A percentile compares a stretch with the other conserved stretches of the same genome.
Evolutionary conservation across 2,329 filamentous ascomycete genomes (phyloP).

Genomic region (Neofusicoccum cordaticola): DNA sequence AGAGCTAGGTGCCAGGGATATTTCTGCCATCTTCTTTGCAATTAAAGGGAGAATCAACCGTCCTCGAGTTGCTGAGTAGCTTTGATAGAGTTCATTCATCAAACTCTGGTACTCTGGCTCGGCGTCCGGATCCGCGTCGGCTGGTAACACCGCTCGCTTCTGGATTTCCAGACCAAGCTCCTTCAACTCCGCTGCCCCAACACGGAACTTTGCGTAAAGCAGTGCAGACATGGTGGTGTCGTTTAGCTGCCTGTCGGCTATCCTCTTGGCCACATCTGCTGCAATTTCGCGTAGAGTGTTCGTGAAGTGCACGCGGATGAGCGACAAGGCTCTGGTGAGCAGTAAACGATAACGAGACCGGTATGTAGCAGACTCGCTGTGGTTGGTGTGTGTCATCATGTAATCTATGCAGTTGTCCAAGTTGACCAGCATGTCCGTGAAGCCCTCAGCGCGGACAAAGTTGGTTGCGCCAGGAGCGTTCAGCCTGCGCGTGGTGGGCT

Average conservation of each 20-base stretch:
- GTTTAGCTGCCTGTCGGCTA: conserved; percentile 65
- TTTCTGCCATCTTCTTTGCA: conserved; percentile 58
- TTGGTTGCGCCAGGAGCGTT: conserved; percentile 89
- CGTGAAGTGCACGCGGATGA: conserved; percentile 66
- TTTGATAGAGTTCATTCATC: conserved; percentile 63
- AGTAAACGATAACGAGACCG: conserved; percentile 82
- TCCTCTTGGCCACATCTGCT: conserved; percentile 60
- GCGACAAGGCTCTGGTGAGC: conserved; percentile 65
- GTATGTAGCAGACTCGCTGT: conserved; percentile 85
- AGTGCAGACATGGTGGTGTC: conserved; percentile 70
- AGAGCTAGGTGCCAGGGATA: conserved; percentile 57
- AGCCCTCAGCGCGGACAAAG: conserved; percentile 78
- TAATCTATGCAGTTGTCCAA: conserved; percentile 90
- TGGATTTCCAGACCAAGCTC: conserved; percentile 66
- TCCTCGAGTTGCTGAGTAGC: conserved; percentile 58
- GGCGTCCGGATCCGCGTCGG: conserved; percentile 56
- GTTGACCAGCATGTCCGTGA: conserved; percentile 82
- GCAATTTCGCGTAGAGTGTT: conserved; percentile 61
- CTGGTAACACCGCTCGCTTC: conserved; percentile 60
- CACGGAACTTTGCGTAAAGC: conserved; percentile 68
- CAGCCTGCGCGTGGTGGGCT: conserved; percentile 82
- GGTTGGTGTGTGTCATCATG: conserved; percentile 80
- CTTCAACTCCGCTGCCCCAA: conserved; percentile 64
- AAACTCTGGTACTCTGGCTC: conserved; percentile 65
- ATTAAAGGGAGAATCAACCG: conserved; percentile 61